Base-by-base conservation (phyloP, 2,329 filamentous ascomycete species). In the Phialophora tarda region DNA sequence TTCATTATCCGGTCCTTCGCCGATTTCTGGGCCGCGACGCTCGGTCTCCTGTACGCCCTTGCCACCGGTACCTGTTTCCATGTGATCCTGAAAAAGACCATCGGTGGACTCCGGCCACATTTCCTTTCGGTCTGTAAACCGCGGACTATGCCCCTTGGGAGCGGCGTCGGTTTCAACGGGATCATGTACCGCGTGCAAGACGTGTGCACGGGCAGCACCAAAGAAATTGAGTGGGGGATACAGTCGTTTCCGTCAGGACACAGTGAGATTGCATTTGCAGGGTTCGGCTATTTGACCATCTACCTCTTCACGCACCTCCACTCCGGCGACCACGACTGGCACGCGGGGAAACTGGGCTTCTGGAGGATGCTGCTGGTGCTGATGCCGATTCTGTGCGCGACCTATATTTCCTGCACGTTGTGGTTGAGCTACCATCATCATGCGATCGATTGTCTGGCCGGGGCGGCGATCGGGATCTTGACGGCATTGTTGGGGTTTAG, bases 201-300 rank as follows among this genome's bases (percentile, higher is more conserved):
- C 32, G 85, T 93, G 2, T 96, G 92, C 81, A 93, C 90, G 11
- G 84, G 93, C 73, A 77, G 88, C 72, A 85, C 86, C 67, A 89
- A 91, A 75, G 82, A 82, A 1, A 83, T 96, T 3, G 89, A 95
- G 69, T 92, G 96, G 73, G 92, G 91, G 17, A 94, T 91, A 89
- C 87, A 92, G 50, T 91, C 88, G 24, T 96, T 95, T 72, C 92
- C 92, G 0, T 91, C 88, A 1, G 92, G 92, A 0, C 92, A 96
- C 77, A 89, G 86, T 12, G 91, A 88, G 66, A 93, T 93, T 75
- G 85, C 90, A 0, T 96, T 95, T 75, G 86, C 88, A 3, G 92
- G 92, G 0, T 81, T 96, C 10, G 91, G 91, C 2, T 95, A 91
- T 74, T 79, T 93, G 21, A 84, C 87, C 24, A 79, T 91, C 28